A percentile compares a stretch with the other conserved stretches of the same genome.
These are phyloP conservation scores for Lecanoromycetidae sp. DNA, from an alignment of 2,329 filamentous ascomycete species.

Conservation along the genomic window DNA sequence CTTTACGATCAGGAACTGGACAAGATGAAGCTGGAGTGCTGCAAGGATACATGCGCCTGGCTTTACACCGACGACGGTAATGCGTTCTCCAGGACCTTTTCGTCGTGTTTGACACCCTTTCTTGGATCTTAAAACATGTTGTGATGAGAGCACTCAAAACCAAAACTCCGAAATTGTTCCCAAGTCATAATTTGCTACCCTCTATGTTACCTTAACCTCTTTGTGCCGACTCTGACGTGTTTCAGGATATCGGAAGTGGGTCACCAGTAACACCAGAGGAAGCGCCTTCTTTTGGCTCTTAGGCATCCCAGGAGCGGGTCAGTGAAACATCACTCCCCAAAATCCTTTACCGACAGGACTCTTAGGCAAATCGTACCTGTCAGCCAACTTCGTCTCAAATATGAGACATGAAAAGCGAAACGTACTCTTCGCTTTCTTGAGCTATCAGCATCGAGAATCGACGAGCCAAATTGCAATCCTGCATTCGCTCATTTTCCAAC, in stretches of 20 bases:
- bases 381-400: slow-evolving; percentile 30
- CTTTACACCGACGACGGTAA: not conserved
- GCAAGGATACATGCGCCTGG: slow-evolving; percentile 2
- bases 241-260: slow-evolving; percentile 10
- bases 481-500: slow-evolving; percentile 5
- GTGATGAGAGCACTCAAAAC: too few relatives aligned
- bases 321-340: not conserved
- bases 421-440: slow-evolving; percentile 23
- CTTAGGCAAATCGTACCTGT: slow-evolving; percentile 23
- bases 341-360: slow-evolving; percentile 16
- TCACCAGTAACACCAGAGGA: not conserved
- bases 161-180: too few relatives aligned
- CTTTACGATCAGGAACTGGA: slow-evolving; percentile 2
- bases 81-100: too few relatives aligned
- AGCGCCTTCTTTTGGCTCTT: slow-evolving; percentile 25
- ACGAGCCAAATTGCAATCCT: slow-evolving; percentile 1
- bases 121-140: too few relatives aligned
- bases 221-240: too few relatives aligned
- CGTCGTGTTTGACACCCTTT: too few relatives aligned
- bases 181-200: too few relatives aligned
- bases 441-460: slow-evolving; percentile 2
- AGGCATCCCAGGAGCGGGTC: slow-evolving; percentile 27
- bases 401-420: slow-evolving; percentile 22
- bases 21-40: not conserved
- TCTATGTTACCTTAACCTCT: too few relatives aligned